A percentile compares a stretch with the other conserved stretches of the same genome.
phyloP scores from a whole-genome alignment of 306 rosid species.

The Cicer chorassanicum region DNA sequence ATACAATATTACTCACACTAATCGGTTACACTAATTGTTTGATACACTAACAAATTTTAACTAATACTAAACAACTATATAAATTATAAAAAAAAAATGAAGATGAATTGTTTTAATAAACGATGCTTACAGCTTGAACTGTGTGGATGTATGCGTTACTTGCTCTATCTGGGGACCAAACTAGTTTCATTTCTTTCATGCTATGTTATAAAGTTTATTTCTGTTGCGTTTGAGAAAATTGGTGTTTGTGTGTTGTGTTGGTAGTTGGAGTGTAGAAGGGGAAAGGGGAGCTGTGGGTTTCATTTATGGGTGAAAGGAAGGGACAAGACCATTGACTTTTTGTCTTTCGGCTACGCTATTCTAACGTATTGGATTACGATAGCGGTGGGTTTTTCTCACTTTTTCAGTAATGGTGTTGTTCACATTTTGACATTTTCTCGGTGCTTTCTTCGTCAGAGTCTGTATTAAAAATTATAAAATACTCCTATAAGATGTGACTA shows the following conservation, averaged over 20 bases:
- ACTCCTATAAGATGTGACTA: background rate
- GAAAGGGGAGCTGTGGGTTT: background rate
- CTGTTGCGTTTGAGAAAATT: background rate
- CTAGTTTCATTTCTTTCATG: constrained; percentile 65
- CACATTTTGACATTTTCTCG: constrained; percentile 19
- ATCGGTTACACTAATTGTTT: no score
- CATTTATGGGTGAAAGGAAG: constrained; percentile 19
- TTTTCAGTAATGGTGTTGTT: constrained; percentile 1
- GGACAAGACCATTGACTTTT: constrained; percentile 60
- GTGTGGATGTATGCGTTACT: constrained; percentile 86
- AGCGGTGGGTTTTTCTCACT: constrained; percentile 29
- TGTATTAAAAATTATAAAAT: background rate
- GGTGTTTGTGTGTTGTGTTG: constrained; percentile 13
- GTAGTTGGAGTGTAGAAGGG: background rate
- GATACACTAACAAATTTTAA: no score
- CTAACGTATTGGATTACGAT: constrained; percentile 56
- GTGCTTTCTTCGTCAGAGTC: constrained; percentile 26
- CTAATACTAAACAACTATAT: no score
- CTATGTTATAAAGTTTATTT: background rate
- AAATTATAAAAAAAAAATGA: background rate
- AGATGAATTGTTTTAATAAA: background rate
- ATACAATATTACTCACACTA: no score
- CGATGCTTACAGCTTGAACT: constrained; percentile 69
- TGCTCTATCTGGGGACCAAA: constrained; percentile 93
- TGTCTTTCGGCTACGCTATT: background rate